A percentile compares a stretch with the other conserved stretches of the same genome.
These are phyloP conservation scores for Backusella parvicylindrica DNA, from an alignment of 192 early-diverging fungal species.

Conservation along the genomic window DNA sequence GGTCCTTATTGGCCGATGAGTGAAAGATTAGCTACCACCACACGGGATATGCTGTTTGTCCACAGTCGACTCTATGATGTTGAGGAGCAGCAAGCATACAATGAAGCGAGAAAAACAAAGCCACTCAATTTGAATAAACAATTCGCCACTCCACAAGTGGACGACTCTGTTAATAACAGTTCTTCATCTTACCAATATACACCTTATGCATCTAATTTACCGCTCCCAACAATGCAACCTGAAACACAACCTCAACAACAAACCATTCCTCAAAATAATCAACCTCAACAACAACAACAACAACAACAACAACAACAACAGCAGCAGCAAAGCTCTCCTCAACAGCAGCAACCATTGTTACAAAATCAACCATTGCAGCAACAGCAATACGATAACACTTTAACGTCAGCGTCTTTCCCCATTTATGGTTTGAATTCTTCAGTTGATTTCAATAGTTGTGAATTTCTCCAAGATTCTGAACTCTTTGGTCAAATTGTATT, in stretches of 20 bases:
- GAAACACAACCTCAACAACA: background rate
- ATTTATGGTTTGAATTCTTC: background rate
- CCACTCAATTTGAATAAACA: background rate
- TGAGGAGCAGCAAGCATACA: background rate
- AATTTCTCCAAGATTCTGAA: conserved; percentile 20
- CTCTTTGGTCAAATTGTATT: conserved; percentile 32
- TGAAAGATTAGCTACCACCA: conserved; percentile 20
- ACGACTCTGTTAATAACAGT: background rate
- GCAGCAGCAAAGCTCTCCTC: background rate
- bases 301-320: background rate
- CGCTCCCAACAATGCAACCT: background rate
- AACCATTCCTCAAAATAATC: background rate
- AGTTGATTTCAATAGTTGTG: conserved; percentile 25
- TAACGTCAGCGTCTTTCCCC: background rate
- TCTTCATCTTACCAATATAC: background rate
- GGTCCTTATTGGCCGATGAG: conserved; percentile 29
- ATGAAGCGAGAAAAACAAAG: background rate
- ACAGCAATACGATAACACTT: background rate
- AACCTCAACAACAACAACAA: background rate
- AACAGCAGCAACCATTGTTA: background rate
- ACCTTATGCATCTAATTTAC: background rate
- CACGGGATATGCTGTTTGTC: conserved; percentile 14
- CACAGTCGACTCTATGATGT: conserved; percentile 26
- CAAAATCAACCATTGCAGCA: background rate
- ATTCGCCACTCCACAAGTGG: background rate